Conservation (phyloP, 139 green algal species). For the Closterium sp. region DNA sequence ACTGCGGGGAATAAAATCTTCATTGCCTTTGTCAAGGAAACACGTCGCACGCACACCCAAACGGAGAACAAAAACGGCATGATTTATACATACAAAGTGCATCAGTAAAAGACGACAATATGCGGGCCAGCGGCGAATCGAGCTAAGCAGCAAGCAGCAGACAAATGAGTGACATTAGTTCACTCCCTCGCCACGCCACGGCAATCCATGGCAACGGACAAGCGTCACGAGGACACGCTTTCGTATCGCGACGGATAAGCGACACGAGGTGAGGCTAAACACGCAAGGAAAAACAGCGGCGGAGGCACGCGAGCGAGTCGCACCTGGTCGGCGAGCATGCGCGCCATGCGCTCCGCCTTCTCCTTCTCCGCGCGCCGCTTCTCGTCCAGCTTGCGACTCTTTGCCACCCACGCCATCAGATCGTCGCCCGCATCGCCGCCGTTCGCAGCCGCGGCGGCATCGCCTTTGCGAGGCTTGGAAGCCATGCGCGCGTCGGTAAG, state of each 20-base stretch:
- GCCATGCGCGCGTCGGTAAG: neutral
- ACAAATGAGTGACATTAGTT: neutral
- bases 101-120: too few species aligned
- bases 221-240: neutral
- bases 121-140: too few species aligned
- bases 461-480: neutral
- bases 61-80: neutral
- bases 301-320: too few species aligned
- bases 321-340: conserved; percentile 35
- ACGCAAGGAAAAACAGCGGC: too few species aligned
- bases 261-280: neutral
- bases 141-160: neutral
- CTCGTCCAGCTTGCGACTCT: conserved; percentile 24
- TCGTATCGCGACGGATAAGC: too few species aligned
- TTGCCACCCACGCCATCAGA: conserved; percentile 19
- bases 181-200: too few species aligned
- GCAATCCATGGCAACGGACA: neutral
- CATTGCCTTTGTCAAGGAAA: conserved; percentile 10
- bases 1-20: conserved; percentile 3
- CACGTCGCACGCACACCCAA: neutral
- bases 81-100: too few species aligned
- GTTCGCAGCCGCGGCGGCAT: too few species aligned
- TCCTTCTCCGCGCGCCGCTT: conserved; percentile 19
- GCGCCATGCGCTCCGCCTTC: conserved; percentile 30
- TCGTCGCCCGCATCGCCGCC: conserved; percentile 19